Evolutionary conservation across 805 yeast species (phyloP).

Genomic region (Schwanniomyces sp.): DNA sequence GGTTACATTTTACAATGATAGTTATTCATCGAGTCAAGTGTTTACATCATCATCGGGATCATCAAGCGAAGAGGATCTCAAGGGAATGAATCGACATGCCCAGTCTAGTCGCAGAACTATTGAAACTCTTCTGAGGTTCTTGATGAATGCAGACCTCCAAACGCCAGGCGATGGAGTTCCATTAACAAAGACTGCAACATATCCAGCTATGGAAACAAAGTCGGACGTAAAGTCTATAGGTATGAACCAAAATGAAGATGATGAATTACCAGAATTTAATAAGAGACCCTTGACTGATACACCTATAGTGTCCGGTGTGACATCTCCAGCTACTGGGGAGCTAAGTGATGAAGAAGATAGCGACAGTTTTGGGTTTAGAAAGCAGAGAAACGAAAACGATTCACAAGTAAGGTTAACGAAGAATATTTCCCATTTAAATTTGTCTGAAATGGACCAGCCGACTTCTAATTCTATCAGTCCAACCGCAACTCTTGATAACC

Average conservation of each 20-base stretch:
- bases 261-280: conserved; percentile 55
- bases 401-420: conserved; percentile 13
- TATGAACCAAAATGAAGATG: conserved; percentile 7
- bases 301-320: conserved; percentile 57
- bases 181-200: conserved; percentile 14
- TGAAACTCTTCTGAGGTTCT: neutral
- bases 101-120: neutral
- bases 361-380: conserved; percentile 2
- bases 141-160: neutral
- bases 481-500: conserved; percentile 5
- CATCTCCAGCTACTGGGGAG: conserved; percentile 49
- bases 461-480: conserved; percentile 12
- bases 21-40: conserved; percentile 5
- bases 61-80: conserved; percentile 8
- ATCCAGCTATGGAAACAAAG: conserved; percentile 13
- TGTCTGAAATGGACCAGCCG: conserved; percentile 27
- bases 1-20: conserved; percentile 13
- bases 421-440: conserved; percentile 41
- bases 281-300: conserved; percentile 76
- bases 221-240: conserved; percentile 14
- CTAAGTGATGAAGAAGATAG: conserved; percentile 23
- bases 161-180: conserved; percentile 4
- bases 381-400: conserved; percentile 11
- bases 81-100: neutral
- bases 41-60: conserved; percentile 7